Conservation (phyloP, 208 protist genomes). For the Acanthamoeba healyi region DNA sequence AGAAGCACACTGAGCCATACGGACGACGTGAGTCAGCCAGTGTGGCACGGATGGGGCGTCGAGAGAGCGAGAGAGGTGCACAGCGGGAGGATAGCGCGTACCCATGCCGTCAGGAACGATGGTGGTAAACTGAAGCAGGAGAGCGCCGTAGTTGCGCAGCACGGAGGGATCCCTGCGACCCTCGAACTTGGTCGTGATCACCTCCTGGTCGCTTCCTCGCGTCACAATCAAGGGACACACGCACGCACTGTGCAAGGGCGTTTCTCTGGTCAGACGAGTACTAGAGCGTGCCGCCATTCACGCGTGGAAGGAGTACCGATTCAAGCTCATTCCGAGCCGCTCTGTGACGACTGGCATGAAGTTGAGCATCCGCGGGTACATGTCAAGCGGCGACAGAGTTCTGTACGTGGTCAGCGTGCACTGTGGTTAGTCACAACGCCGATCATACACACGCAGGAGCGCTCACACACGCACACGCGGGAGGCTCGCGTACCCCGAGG, state of each 20-base stretch:
- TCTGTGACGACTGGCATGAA: conserved; percentile 96
- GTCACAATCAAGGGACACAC: conserved; percentile 85
- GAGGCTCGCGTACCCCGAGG: conserved; percentile 13
- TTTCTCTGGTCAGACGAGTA: too few relatives aligned
- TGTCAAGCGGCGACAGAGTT: conserved; percentile 97
- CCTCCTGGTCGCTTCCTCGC: conserved; percentile 81
- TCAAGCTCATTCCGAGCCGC: conserved; percentile 96
- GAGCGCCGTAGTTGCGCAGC: conserved; percentile 96
- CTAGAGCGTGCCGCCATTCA: neutral
- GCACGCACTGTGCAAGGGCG: neutral
- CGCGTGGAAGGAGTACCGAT: conserved; percentile 90
- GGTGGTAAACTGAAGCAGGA: conserved; percentile 95
- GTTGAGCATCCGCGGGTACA: conserved; percentile 98
- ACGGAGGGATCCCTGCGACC: conserved; percentile 93
- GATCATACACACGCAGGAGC: too few relatives aligned
- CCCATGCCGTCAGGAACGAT: conserved; percentile 97
- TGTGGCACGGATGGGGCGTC: neutral
- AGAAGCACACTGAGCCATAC: conserved; percentile 81
- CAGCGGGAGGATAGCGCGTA: too few relatives aligned
- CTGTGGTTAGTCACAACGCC: neutral
- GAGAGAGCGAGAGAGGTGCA: too few relatives aligned
- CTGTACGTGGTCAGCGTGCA: neutral
- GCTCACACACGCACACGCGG: too few relatives aligned
- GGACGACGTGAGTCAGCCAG: neutral
- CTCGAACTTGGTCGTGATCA: conserved; percentile 89